Percentiles rank a stretch among this genome's conserved stretches.
phyloP scores from a whole-genome alignment of 148 eudicot species.

The Oxyria digyna region DNA sequence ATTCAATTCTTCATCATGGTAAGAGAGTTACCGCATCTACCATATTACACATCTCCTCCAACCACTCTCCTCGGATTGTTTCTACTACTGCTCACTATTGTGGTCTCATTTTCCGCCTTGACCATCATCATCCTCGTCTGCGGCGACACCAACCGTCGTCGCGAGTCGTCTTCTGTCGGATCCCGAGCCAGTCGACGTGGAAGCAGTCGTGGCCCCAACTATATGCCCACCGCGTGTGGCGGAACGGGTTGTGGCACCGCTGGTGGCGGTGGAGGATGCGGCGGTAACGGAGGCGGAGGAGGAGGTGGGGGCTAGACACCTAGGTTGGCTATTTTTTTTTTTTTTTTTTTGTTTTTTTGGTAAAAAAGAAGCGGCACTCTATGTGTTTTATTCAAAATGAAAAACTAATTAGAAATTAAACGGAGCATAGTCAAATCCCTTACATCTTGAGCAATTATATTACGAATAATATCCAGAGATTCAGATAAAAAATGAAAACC shows the following conservation, averaged over 20 bases:
- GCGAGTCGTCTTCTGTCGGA: not conserved
- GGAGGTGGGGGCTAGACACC: not conserved
- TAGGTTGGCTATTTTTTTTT: no score
- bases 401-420: no score
- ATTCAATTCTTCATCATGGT: no score
- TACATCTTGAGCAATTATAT: no score
- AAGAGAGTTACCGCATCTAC: not conserved
- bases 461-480: no score
- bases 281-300: not conserved
- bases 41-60: no score
- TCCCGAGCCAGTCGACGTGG: not conserved
- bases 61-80: no score
- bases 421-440: no score
- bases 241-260: constrained; percentile 1
- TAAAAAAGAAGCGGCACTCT: no score
- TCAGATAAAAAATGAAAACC: no score
- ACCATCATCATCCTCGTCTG: not conserved
- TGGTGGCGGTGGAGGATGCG: not conserved
- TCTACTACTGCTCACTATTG: not conserved
- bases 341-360: no score
- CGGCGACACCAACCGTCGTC: not conserved
- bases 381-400: no score
- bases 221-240: not conserved
- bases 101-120: not conserved
- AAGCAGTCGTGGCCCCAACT: not conserved